Percentiles rank a stretch among this genome's conserved stretches.
These are phyloP conservation scores for Boletus rufocinnamomeus DNA, from an alignment of 768 basidiomycete genomes.

Conservation along the genomic window DNA sequence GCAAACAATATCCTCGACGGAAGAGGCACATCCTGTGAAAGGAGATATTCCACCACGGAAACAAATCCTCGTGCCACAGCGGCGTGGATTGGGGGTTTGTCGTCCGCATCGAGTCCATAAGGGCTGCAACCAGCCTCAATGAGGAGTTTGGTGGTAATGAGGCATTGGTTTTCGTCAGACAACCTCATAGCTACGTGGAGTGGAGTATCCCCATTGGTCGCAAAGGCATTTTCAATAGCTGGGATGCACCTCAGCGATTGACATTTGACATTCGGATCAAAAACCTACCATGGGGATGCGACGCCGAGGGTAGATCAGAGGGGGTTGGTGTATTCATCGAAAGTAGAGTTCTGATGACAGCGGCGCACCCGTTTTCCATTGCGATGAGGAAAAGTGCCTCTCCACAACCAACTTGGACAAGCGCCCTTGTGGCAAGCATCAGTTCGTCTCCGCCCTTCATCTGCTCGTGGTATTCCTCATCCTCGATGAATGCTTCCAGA, in stretches of 20 bases:
- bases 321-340: background rate
- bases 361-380: slow-evolving; percentile 3
- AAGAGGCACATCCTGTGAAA: too few relatives aligned
- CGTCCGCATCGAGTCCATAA: too few relatives aligned
- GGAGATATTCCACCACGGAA: too few relatives aligned
- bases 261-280: accelerated
- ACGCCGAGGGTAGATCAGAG: background rate
- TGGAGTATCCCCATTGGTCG: slow-evolving; percentile 12
- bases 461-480: background rate
- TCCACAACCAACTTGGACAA: slow-evolving; percentile 2
- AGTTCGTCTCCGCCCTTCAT: background rate
- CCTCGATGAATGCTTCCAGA: slow-evolving; percentile 3
- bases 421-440: background rate
- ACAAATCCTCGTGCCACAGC: too few relatives aligned
- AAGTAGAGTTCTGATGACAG: background rate
- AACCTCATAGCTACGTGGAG: too few relatives aligned
- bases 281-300: background rate
- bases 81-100: too few relatives aligned
- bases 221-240: background rate
- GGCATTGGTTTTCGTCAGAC: background rate
- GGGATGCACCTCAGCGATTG: background rate
- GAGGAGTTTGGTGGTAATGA: too few relatives aligned
- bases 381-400: slow-evolving; percentile 10
- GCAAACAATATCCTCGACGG: too few relatives aligned
- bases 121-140: too few relatives aligned